These are phyloP conservation scores for Meyerozyma carpophila DNA, from an alignment of 1,139 yeast species.

Conservation along the genomic window DNA sequence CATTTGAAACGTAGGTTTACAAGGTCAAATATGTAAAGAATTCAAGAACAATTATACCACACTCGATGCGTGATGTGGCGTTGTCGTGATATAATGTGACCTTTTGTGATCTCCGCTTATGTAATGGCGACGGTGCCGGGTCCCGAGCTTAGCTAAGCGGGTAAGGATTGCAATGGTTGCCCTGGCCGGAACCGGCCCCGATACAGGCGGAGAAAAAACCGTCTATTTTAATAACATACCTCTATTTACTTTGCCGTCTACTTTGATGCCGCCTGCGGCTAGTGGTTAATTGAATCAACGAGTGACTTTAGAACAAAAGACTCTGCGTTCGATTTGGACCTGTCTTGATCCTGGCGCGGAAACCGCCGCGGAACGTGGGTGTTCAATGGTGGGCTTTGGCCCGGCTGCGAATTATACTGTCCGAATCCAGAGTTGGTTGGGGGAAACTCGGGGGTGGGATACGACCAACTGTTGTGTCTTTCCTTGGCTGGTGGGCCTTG, in stretches of 20 bases:
- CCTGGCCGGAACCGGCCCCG: not conserved
- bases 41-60: not conserved
- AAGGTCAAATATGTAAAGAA: no score
- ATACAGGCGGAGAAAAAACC: not conserved
- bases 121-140: not conserved
- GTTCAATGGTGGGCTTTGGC: not conserved
- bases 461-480: slow-evolving; percentile 1
- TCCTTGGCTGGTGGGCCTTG: slow-evolving; percentile 1
- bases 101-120: not conserved
- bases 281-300: slow-evolving; percentile 39
- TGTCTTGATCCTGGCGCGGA: not conserved
- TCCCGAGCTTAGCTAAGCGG: no score
- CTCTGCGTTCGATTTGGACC: slow-evolving; percentile 15
- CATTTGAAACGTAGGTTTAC: no score
- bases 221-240: not conserved
- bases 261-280: slow-evolving; percentile 3
- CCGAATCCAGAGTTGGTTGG: not conserved
- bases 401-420: not conserved
- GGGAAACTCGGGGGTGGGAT: not conserved
- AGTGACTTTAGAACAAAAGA: slow-evolving; percentile 36
- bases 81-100: not conserved
- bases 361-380: not conserved
- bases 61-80: not conserved
- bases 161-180: no score
- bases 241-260: not conserved